Percentiles rank a stretch among this genome's conserved stretches.
phyloP scores from a whole-genome alignment of 2,329 filamentous ascomycete genomes.

The Xylariaceae sp. region DNA sequence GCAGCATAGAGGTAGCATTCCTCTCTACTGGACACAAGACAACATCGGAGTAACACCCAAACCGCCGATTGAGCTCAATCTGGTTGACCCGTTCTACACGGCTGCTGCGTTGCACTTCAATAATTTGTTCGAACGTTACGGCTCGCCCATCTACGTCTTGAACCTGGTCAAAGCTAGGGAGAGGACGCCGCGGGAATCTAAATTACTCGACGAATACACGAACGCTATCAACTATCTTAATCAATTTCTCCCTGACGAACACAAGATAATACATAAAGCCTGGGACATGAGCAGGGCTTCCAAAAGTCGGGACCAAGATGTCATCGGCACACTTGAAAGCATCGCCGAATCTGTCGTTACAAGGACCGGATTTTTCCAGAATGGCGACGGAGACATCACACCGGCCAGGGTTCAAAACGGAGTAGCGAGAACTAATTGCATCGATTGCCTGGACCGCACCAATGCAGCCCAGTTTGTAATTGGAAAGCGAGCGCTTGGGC shows the following conservation, averaged over 20 bases:
- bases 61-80: constrained; percentile 88
- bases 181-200: constrained; percentile 83
- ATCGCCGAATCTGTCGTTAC: constrained; percentile 85
- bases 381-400: constrained; percentile 68
- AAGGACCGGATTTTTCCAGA: constrained; percentile 90
- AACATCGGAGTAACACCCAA: constrained; percentile 93
- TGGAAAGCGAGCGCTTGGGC: constrained; percentile 85
- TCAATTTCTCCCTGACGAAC: constrained; percentile 78
- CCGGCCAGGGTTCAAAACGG: constrained; percentile 78
- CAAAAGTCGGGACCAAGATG: constrained; percentile 87
- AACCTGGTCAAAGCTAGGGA: constrained; percentile 90
- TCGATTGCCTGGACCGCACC: constrained; percentile 93
- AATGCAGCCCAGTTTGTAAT: constrained; percentile 98
- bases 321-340: constrained; percentile 83
- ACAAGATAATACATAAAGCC: constrained; percentile 87
- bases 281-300: constrained; percentile 98
- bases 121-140: constrained; percentile 88
- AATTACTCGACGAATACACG: constrained; percentile 82
- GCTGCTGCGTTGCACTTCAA: constrained; percentile 93
- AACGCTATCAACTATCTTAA: constrained; percentile 88
- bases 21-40: constrained; percentile 95
- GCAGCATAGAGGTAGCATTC: constrained; percentile 94
- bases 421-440: constrained; percentile 92
- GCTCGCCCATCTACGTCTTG: constrained; percentile 83
- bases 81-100: constrained; percentile 94